phyloP scores from a whole-genome alignment of 441 rosid genomes.

The Bruguiera hainesii region DNA sequence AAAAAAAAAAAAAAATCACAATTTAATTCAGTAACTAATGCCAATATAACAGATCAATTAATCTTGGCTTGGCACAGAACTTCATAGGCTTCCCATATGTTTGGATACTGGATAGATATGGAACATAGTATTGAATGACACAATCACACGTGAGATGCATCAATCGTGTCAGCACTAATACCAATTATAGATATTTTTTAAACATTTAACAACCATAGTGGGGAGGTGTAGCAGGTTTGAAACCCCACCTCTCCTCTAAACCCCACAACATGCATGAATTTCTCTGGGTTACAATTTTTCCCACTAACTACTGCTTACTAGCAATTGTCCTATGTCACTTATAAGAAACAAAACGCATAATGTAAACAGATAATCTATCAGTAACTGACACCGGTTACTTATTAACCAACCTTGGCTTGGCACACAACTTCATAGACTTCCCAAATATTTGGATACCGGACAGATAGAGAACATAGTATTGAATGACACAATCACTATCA shows the following conservation, averaged over 20 bases:
- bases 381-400: background rate
- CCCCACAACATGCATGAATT: no score
- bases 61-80: no score
- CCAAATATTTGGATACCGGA: conserved; percentile 68
- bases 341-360: background rate
- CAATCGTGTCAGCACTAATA: background rate
- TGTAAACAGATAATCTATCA: background rate
- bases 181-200: background rate
- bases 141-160: conserved; percentile 28
- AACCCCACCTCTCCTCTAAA: no score
- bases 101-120: conserved; percentile 70
- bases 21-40: no score
- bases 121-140: conserved; percentile 75
- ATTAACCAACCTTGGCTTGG: conserved; percentile 42
- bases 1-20: background rate
- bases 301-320: no score
- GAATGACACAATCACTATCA: conserved; percentile 55
- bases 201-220: background rate
- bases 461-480: conserved; percentile 73
- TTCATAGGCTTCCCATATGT: conserved; percentile 40
- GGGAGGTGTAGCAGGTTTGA: no score
- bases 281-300: no score
- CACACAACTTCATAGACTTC: conserved; percentile 30
- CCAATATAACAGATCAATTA: no score
- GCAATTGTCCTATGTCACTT: no score